Conservation (phyloP, 257 asterid genomes). For the Gentiana macrophylla region DNA sequence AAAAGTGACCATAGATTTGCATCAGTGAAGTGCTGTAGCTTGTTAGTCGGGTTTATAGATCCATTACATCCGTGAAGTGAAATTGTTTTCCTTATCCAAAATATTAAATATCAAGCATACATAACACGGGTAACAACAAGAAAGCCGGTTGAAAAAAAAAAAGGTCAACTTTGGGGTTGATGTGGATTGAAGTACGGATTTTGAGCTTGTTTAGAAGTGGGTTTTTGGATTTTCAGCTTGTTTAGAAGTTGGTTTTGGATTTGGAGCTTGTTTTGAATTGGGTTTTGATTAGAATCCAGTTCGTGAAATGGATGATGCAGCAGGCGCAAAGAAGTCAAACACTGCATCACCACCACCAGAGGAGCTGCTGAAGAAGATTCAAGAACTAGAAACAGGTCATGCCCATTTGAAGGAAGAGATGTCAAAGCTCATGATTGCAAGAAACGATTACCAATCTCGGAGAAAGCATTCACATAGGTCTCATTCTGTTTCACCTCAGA, state of each 20-base stretch:
- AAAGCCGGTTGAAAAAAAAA: too few species aligned
- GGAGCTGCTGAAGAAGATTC: constrained; percentile 80
- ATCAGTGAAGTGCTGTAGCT: too few species aligned
- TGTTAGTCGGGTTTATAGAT: not conserved
- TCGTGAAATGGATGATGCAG: constrained; percentile 26
- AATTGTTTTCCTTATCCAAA: too few species aligned
- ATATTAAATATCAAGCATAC: too few species aligned
- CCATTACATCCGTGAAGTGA: too few species aligned
- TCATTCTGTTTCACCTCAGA: constrained; percentile 70
- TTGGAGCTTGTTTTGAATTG: too few species aligned
- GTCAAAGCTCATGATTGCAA: constrained; percentile 42
- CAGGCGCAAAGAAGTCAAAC: constrained; percentile 1
- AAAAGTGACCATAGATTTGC: too few species aligned
- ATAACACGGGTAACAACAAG: too few species aligned
- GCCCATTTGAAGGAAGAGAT: constrained; percentile 76
- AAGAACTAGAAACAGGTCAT: constrained; percentile 70
- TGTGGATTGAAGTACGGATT: constrained; percentile 1
- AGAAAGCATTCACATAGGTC: constrained; percentile 37
- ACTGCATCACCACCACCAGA: constrained; percentile 40
- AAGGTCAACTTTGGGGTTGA: too few species aligned
- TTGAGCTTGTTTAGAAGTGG: constrained; percentile 1
- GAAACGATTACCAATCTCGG: constrained; percentile 15
- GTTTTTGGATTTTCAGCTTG: too few species aligned
- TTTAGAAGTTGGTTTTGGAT: too few species aligned
- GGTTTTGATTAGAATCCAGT: too few species aligned